Conservation (phyloP, 306 rosid genomes). For the Rosa rugosa region DNA sequence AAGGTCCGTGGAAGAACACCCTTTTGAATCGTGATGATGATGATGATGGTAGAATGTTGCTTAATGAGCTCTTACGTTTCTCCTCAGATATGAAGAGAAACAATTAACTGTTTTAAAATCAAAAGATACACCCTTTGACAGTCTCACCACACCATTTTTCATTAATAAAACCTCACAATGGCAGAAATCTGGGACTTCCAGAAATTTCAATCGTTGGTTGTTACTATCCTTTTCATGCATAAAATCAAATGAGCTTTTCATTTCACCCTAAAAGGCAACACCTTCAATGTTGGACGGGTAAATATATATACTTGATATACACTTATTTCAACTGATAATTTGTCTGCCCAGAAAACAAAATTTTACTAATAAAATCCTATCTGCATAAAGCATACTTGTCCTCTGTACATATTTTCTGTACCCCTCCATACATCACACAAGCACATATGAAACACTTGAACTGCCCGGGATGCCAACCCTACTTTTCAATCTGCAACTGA, state of each 20-base stretch:
- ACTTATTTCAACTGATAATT: conserved; percentile 7
- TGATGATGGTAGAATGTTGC: not conserved
- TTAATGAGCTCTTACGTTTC: not conserved
- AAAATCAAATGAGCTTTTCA: not conserved
- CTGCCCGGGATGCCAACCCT: conserved; percentile 43
- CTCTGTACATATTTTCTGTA: conserved; percentile 32
- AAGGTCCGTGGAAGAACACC: not conserved
- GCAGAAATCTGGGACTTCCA: not conserved
- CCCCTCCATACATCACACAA: conserved; percentile 39
- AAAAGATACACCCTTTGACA: not conserved
- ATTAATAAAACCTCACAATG: not conserved
- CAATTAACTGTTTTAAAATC: not conserved
- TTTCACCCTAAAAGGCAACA: not conserved
- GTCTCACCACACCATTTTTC: not conserved
- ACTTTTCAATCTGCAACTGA: conserved; percentile 16
- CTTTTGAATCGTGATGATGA: too few species aligned
- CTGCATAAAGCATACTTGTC: conserved; percentile 12
- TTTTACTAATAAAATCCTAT: conserved; percentile 19
- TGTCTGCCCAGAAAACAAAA: conserved; percentile 6
- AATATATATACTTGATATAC: not conserved
- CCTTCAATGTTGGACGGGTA: conserved; percentile 1
- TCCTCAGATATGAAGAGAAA: not conserved
- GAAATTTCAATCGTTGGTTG: not conserved
- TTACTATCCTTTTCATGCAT: not conserved
- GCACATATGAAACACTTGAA: conserved; percentile 31